These are phyloP conservation scores for Gynochthodes officinalis DNA, from an alignment of 257 asterid genomes.

Conservation along the genomic window DNA sequence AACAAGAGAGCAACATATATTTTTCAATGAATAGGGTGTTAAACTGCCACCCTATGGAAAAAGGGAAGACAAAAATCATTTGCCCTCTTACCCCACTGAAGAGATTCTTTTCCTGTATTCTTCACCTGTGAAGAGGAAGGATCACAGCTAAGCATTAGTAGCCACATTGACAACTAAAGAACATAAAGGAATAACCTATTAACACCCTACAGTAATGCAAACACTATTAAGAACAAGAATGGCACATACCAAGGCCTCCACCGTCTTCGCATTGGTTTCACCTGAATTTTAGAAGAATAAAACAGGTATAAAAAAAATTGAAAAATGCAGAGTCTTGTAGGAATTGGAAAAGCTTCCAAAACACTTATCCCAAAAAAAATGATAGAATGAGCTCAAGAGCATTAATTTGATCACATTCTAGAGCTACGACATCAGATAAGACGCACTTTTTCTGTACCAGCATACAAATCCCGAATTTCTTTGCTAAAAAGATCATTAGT, in stretches of 20 bases:
- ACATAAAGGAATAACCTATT: neutral
- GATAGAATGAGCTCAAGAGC: neutral
- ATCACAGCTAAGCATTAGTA: neutral
- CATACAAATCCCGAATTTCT: no score
- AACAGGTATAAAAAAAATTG: neutral
- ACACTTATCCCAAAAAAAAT: neutral
- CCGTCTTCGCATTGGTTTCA: slow-evolving; percentile 18
- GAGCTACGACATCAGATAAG: no score
- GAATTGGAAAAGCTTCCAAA: neutral
- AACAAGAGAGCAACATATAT: neutral
- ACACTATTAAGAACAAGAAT: neutral
- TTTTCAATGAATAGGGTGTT: neutral
- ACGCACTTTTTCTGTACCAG: no score
- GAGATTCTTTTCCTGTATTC: slow-evolving; percentile 82
- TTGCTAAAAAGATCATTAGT: no score
- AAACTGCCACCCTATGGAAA: no score
- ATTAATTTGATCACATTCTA: neutral
- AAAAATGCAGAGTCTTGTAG: neutral
- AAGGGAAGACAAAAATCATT: no score
- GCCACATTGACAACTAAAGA: no score
- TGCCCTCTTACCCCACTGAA: slow-evolving; percentile 77
- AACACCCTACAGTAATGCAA: neutral
- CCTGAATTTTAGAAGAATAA: slow-evolving; percentile 2
- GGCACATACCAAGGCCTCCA: slow-evolving; percentile 25
- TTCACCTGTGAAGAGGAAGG: slow-evolving; percentile 44